Percentiles rank a stretch among this genome's conserved stretches.
phyloP scores from a whole-genome alignment of 306 rosid species.

The Psophocarpus tetragonolobus region DNA sequence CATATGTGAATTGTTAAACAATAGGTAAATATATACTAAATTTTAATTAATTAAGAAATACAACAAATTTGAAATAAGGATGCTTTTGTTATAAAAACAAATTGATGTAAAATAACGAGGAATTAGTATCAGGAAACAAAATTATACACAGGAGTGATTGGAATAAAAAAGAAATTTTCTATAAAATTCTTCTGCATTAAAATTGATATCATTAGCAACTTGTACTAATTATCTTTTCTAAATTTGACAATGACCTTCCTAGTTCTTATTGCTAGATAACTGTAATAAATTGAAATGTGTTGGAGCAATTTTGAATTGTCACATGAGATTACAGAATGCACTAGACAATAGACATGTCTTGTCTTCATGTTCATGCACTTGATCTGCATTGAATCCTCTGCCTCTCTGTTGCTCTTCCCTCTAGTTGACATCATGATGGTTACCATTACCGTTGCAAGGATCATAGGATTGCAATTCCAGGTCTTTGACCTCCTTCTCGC shows the following conservation, averaged over 20 bases:
- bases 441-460: conserved; percentile 13
- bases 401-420: background rate
- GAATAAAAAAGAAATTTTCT: background rate
- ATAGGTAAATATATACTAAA: too few relatives aligned
- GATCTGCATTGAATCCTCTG: background rate
- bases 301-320: background rate
- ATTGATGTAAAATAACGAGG: too few relatives aligned
- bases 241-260: background rate
- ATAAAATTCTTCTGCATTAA: background rate
- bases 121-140: too few relatives aligned
- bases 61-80: too few relatives aligned
- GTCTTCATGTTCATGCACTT: background rate
- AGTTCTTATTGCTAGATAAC: background rate
- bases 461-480: conserved; percentile 33
- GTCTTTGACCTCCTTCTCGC: conserved; percentile 15
- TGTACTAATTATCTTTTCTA: background rate
- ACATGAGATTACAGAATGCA: background rate
- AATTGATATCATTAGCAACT: background rate
- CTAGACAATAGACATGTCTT: background rate
- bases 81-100: too few relatives aligned
- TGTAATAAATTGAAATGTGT: background rate
- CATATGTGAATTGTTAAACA: too few relatives aligned
- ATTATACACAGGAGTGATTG: background rate
- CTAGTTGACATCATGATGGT: background rate
- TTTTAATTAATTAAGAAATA: too few relatives aligned